Conservation (phyloP, 2,329 filamentous ascomycete species). For the Neocatenulostroma microsporum region DNA sequence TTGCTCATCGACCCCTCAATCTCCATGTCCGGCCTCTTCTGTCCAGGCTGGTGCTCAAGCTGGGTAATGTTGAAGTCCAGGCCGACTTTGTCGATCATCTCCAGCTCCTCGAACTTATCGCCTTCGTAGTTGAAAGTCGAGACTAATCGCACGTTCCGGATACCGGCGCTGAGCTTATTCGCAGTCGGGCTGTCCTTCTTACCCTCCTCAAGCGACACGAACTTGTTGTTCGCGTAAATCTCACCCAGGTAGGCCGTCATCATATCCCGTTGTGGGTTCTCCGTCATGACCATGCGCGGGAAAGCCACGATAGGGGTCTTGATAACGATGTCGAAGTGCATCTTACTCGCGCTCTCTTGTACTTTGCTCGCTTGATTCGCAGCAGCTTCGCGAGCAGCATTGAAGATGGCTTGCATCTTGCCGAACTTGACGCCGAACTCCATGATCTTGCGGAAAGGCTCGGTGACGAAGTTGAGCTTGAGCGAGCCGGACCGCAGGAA, state of each 20-base stretch:
- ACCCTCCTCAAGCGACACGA: conserved; percentile 73
- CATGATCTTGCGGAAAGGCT: conserved; percentile 96
- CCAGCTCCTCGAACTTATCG: conserved; percentile 69
- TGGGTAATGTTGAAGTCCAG: conserved; percentile 88
- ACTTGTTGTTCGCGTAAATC: conserved; percentile 93
- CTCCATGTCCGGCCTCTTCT: conserved; percentile 80
- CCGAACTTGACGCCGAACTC: conserved; percentile 98
- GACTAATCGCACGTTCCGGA: conserved; percentile 83
- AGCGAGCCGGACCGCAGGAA: conserved; percentile 87
- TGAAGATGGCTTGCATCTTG: conserved; percentile 99
- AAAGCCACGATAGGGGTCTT: conserved; percentile 97
- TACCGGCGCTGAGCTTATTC: conserved; percentile 84
- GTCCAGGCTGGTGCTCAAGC: conserved; percentile 70
- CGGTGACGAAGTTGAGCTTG: conserved; percentile 93
- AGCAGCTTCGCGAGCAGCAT: conserved; percentile 88
- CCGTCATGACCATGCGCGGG: conserved; percentile 65
- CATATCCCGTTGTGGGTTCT: conserved; percentile 65
- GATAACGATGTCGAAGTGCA: conserved; percentile 89
- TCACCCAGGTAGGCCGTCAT: conserved; percentile 92
- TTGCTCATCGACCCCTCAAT: conserved; percentile 89
- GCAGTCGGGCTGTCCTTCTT: conserved; percentile 59
- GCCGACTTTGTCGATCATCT: conserved; percentile 96
- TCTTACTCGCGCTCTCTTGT: conserved; percentile 79
- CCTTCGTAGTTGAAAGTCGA: conserved; percentile 78
- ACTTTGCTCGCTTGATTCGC: conserved; percentile 89